A percentile compares a stretch with the other conserved stretches of the same genome.
Conservation (phyloP, 73 alveolate species). For the Stentor roeselii region DNA sequence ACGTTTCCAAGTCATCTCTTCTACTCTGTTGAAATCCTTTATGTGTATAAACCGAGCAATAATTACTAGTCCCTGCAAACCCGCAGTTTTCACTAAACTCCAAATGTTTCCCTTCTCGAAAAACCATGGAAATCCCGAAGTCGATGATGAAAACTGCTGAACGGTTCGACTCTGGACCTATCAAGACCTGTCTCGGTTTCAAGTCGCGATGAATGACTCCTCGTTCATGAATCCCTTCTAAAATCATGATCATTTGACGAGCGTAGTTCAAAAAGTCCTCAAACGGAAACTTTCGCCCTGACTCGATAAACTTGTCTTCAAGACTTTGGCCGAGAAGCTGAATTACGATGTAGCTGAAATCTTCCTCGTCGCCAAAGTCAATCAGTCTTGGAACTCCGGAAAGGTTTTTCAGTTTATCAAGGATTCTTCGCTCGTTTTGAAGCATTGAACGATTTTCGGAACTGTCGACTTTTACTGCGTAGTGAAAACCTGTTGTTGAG, state of each 20-base stretch:
- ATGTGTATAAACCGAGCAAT: conserved; percentile 42
- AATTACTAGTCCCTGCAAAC: conserved; percentile 56
- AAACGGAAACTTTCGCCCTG: conserved; percentile 67
- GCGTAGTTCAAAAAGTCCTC: conserved; percentile 73
- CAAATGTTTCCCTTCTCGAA: conserved; percentile 50
- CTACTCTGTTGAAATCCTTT: conserved; percentile 32
- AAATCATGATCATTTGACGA: conserved; percentile 74
- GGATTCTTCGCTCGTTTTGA: conserved; percentile 86
- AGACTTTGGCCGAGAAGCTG: conserved; percentile 85
- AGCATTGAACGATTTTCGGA: conserved; percentile 23
- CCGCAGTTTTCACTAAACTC: conserved; percentile 43
- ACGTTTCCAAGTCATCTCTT: conserved; percentile 37
- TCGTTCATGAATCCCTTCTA: conserved; percentile 72
- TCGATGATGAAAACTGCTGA: conserved; percentile 40
- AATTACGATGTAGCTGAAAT: conserved; percentile 75
- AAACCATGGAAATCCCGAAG: conserved; percentile 73
- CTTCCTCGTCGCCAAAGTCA: conserved; percentile 66
- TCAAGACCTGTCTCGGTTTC: conserved; percentile 89
- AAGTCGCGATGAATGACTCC: conserved; percentile 91
- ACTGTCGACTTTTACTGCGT: background rate
- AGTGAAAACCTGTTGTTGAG: background rate
- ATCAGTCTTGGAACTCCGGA: conserved; percentile 77
- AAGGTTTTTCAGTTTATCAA: conserved; percentile 42
- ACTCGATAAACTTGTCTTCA: conserved; percentile 69
- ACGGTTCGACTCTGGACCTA: conserved; percentile 28